A percentile compares a stretch with the other conserved stretches of the same genome.
Evolutionary conservation across 805 yeast genomes (phyloP).

Genomic region (Candida silvicultrix): DNA sequence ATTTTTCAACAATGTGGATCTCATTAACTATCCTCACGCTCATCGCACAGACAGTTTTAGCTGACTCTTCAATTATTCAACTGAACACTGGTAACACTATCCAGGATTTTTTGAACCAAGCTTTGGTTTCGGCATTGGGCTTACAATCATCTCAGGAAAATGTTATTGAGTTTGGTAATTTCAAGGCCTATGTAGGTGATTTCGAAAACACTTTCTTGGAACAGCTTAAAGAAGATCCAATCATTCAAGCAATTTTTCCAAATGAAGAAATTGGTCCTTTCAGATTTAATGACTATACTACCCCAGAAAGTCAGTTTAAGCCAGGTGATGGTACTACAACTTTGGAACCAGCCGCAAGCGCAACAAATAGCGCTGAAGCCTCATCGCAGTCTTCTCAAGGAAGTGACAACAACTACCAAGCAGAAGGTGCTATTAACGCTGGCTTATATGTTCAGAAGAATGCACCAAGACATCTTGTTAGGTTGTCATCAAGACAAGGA

Average conservation of each 20-base stretch:
- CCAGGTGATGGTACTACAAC: not conserved
- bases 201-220: conserved; percentile 36
- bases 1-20: not conserved
- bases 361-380: not conserved
- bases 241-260: conserved; percentile 58
- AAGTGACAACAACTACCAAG: no score
- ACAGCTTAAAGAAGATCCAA: conserved; percentile 45
- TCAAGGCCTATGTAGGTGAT: conserved; percentile 58
- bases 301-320: conserved; percentile 18
- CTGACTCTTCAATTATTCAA: not conserved
- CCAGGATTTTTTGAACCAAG: not conserved
- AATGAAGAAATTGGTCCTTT: conserved; percentile 53
- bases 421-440: no score
- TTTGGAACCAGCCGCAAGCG: not conserved
- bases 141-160: not conserved
- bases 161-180: conserved; percentile 16
- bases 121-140: not conserved
- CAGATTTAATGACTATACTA: conserved; percentile 20
- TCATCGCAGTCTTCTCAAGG: not conserved
- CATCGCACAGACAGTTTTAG: not conserved
- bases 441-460: conserved; percentile 5
- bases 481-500: conserved; percentile 35
- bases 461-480: conserved; percentile 60
- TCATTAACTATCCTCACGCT: not conserved
- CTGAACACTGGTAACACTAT: not conserved